A percentile compares a stretch with the other conserved stretches of the same genome.
These are phyloP conservation scores for Scleroderma citrinum DNA, from an alignment of 768 basidiomycete genomes.

Conservation along the genomic window DNA sequence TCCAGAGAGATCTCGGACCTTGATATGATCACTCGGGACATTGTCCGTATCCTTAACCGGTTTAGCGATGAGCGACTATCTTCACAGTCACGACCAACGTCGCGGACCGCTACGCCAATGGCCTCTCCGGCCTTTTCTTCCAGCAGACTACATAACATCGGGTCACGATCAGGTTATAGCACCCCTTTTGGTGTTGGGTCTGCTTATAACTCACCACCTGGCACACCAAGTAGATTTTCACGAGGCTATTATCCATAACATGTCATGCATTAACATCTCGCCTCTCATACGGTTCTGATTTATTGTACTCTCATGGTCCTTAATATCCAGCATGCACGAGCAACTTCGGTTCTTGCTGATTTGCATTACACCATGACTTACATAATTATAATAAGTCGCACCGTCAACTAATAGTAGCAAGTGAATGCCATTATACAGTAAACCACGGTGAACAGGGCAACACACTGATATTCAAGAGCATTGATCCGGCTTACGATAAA, in stretches of 20 bases:
- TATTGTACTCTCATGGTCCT: not conserved
- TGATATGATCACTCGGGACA: conserved; percentile 64
- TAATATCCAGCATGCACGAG: no score
- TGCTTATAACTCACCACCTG: conserved; percentile 50
- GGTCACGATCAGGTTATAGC: conserved; percentile 52
- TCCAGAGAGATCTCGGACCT: conserved; percentile 68
- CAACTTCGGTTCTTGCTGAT: no score
- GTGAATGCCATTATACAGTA: no score
- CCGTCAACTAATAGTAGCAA: no score
- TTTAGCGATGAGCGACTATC: conserved; percentile 62
- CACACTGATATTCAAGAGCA: no score
- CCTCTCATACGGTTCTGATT: conserved; percentile 3
- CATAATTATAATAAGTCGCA: no score
- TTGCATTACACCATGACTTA: no score
- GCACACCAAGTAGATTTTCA: conserved; percentile 55
- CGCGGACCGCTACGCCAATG: conserved; percentile 62
- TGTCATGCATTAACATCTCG: conserved; percentile 2
- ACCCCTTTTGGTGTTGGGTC: conserved; percentile 46
- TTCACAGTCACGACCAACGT: conserved; percentile 52
- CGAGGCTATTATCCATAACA: conserved; percentile 31
- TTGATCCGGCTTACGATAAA: no score
- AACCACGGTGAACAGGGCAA: no score
- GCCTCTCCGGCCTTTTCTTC: conserved; percentile 42
- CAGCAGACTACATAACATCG: conserved; percentile 29
- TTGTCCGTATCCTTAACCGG: conserved; percentile 67